Evolutionary conservation across 768 basidiomycete species (phyloP), one percentile per base, ranked within the genome.

Genomic region (Leucocoprinus leucothites): DNA sequence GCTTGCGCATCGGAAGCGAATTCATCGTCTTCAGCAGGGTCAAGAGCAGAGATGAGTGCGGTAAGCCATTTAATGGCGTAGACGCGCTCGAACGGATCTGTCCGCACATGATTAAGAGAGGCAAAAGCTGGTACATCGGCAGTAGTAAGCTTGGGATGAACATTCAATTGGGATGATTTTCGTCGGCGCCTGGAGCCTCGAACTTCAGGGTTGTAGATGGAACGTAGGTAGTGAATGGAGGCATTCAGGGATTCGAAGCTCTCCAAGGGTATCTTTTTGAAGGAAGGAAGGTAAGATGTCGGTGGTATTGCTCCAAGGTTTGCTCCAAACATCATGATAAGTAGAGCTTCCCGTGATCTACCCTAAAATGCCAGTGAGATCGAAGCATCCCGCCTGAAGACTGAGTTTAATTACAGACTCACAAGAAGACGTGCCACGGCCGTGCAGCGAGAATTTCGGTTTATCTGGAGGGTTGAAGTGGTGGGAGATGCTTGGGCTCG

Each of bases 1-100:
- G 28, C 21, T 11, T 56, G 48, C 3, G 48, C 25, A 3, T 25
- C 58, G 34, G 56, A 38, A 40, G 54, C 46, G 4, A 52, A 52
- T 16, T 63, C 67, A 3, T 61, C 58, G 18, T 65, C 52, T 16
- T 60, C 58, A 36, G 44, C 34, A 16, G 57, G 34, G 14, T 69
- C 65, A 45, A 71, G 64, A 51, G 73, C 72, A 4, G 74, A 67
- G 25, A 93, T 70, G 47, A 94, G 75, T 2, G 79, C 72, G 3
- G 82, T 88, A 13, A 94, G 74, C 92, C 92, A 95, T 56, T 78
- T 80, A 2, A 91, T 77, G 0, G 85, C 77, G 51, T 85, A 84
- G 0, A 79, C 66, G 8, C 86, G 79, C 68, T 94, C 92, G 65
- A 87, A 93, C 1, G 72, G 52, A 63, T 94, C 90, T 0, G 69